These are phyloP conservation scores for Xanthoconium purpureum DNA, from an alignment of 768 basidiomycete genomes.

Conservation along the genomic window DNA sequence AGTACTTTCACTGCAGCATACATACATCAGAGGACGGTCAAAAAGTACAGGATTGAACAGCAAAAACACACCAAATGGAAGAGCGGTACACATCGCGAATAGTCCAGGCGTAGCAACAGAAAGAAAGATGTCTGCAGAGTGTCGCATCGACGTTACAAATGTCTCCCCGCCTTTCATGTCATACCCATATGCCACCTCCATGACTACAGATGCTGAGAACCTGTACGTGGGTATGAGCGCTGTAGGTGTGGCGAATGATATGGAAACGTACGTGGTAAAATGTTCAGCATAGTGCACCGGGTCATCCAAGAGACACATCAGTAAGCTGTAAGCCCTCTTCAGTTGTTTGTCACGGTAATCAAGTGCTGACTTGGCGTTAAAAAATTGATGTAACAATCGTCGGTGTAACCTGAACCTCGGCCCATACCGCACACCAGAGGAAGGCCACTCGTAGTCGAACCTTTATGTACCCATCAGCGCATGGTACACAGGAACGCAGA, in stretches of 20 bases:
- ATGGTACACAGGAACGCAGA: background rate
- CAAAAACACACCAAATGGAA: background rate
- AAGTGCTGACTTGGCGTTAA: conserved; percentile 9
- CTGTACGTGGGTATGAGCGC: background rate
- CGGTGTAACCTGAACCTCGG: conserved; percentile 22
- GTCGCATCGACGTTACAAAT: conserved; percentile 9
- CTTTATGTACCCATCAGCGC: background rate
- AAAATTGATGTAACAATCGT: conserved; percentile 18
- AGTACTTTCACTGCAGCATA: conserved; percentile 14
- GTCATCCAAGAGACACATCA: conserved; percentile 6
- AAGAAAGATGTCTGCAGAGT: background rate
- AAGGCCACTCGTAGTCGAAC: conserved; percentile 21
- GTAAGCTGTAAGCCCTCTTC: conserved; percentile 9
- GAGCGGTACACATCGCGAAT: background rate
- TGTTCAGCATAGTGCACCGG: conserved; percentile 5
- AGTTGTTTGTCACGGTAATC: conserved; percentile 17
- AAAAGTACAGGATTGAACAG: background rate
- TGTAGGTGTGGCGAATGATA: background rate
- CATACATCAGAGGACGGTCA: background rate
- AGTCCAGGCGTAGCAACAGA: background rate
- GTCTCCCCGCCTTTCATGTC: conserved; percentile 2
- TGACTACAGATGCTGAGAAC: conserved; percentile 3
- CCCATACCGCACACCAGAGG: conserved; percentile 19
- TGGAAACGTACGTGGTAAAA: conserved; percentile 10
- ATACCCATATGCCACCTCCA: conserved; percentile 19